A percentile compares a stretch with the other conserved stretches of the same genome.
phyloP scores from a whole-genome alignment of 768 basidiomycete genomes.

The Termitomyces sp. region DNA sequence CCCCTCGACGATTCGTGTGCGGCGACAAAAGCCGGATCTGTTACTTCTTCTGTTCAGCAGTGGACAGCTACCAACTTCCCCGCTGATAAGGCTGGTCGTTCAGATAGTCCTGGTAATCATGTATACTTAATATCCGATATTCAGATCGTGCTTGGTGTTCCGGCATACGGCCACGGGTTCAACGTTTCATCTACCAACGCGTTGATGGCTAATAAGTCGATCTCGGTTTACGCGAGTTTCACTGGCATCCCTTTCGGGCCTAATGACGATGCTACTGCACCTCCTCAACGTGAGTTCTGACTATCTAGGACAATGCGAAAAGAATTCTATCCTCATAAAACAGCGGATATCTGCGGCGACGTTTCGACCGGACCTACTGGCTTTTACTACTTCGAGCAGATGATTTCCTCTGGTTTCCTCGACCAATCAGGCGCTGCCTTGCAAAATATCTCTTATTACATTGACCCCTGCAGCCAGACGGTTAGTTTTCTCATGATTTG shows the following conservation, averaged over 20 bases:
- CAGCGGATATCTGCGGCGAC: slow-evolving; percentile 42
- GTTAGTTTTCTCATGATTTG: slow-evolving; percentile 34
- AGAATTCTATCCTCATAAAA: neutral
- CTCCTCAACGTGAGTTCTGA: neutral
- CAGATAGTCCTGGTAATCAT: neutral
- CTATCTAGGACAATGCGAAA: neutral
- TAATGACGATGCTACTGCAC: neutral
- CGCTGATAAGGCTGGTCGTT: slow-evolving; percentile 24
- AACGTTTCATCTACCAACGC: slow-evolving; percentile 30
- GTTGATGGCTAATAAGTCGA: neutral
- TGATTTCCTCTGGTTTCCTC: slow-evolving; percentile 53
- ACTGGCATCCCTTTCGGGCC: neutral
- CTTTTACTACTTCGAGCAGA: slow-evolving; percentile 54
- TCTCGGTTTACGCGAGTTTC: neutral
- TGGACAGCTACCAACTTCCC: slow-evolving; percentile 82
- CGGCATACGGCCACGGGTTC: slow-evolving; percentile 78
- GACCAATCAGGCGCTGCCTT: slow-evolving; percentile 37
- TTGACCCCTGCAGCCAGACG: slow-evolving; percentile 68
- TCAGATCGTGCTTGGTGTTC: slow-evolving; percentile 71
- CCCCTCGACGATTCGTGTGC: slow-evolving; percentile 74
- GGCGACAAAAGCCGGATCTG: slow-evolving; percentile 59
- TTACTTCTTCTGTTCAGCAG: slow-evolving; percentile 56
- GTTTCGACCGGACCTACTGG: slow-evolving; percentile 31
- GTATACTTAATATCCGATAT: neutral
- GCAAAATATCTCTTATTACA: slow-evolving; percentile 47